phyloP scores from a whole-genome alignment of 2,329 filamentous ascomycete genomes.

The Fusarium nelsonii region DNA sequence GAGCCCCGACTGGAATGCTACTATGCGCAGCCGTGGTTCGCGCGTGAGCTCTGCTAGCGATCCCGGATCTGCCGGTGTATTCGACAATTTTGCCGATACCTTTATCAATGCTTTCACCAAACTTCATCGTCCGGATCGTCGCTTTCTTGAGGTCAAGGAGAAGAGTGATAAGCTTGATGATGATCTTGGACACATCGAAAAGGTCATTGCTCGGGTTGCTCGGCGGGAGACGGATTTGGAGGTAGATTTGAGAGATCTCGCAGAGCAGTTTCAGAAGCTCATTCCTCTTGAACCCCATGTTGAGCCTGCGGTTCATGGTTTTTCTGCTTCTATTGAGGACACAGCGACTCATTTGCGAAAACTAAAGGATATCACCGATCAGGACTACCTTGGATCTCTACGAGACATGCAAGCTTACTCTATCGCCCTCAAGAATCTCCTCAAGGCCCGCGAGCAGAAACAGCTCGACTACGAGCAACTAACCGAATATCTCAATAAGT shows the following conservation, averaged over 20 bases:
- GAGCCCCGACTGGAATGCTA: slow-evolving; percentile 94
- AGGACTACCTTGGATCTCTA: slow-evolving; percentile 92
- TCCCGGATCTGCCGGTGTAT: slow-evolving; percentile 74
- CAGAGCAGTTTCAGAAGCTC: slow-evolving; percentile 94
- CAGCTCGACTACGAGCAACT: slow-evolving; percentile 97
- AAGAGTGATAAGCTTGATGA: slow-evolving; percentile 94
- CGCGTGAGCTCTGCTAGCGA: slow-evolving; percentile 69
- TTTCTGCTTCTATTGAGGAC: slow-evolving; percentile 87
- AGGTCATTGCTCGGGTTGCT: slow-evolving; percentile 91
- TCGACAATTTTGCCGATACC: slow-evolving; percentile 94
- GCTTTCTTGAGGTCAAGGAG: slow-evolving; percentile 94
- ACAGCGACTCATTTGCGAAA: slow-evolving; percentile 80
- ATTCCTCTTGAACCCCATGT: slow-evolving; percentile 90
- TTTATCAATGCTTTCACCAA: slow-evolving; percentile 98
- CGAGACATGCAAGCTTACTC: slow-evolving; percentile 98
- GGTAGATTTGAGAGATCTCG: slow-evolving; percentile 87
- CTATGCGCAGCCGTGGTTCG: slow-evolving; percentile 83
- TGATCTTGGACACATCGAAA: slow-evolving; percentile 92
- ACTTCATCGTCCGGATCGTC: slow-evolving; percentile 92
- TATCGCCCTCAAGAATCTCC: slow-evolving; percentile 83
- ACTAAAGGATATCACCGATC: slow-evolving; percentile 93
- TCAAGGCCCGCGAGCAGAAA: slow-evolving; percentile 96
- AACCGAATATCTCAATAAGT: slow-evolving; percentile 94
- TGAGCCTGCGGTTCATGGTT: slow-evolving; percentile 83
- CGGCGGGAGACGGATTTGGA: slow-evolving; percentile 90